Evolutionary conservation across 2,329 filamentous ascomycete genomes (phyloP), one percentile per base, ranked within the genome.

Genomic region (Elsinoe batatas): DNA sequence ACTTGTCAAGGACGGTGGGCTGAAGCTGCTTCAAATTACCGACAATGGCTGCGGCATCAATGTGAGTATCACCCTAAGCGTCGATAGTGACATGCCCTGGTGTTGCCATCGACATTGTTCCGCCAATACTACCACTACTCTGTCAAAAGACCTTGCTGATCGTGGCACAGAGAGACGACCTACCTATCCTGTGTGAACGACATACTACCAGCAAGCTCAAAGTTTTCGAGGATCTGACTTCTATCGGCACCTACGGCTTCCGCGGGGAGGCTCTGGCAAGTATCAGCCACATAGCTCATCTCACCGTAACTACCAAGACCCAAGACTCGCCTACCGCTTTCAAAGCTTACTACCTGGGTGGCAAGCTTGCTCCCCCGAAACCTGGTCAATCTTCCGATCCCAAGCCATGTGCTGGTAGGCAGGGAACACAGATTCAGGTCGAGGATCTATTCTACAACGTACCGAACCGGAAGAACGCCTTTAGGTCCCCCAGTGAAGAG

Each of bases 401-500:
- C 2, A 95, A 89, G 66, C 84, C 89, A 3, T 87, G 85, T 37
- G 91, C 93, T 44, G 93, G 93, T 13, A 82, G 91, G 13, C 85
- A 82, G 60, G 93, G 93, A 6, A 98, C 93, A 2, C 91, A 96
- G 65, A 95, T 98, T 64, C 91, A 88, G 0, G 81, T 98, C 13
- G 91, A 98, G 66, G 93, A 98, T 68, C 74, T 98, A 10, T 98
- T 98, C 69, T 98, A 95, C 76, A 98, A 96, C 64, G 82, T 97
- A 1, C 91, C 90, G 0, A 95, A 87, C 7, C 82, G 93, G 20
- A 83, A 91, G 35, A 82, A 84, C 61, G 93, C 94, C 10, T 98
- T 98, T 65, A 83, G 93, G 38, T 97, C 91, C 12, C 75, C 87
- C 15, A 88, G 90, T 36, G 93, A 98, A 66, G 94, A 98, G 68